Conservation (phyloP, 306 rosid genomes). For the Vigna unguiculata region DNA sequence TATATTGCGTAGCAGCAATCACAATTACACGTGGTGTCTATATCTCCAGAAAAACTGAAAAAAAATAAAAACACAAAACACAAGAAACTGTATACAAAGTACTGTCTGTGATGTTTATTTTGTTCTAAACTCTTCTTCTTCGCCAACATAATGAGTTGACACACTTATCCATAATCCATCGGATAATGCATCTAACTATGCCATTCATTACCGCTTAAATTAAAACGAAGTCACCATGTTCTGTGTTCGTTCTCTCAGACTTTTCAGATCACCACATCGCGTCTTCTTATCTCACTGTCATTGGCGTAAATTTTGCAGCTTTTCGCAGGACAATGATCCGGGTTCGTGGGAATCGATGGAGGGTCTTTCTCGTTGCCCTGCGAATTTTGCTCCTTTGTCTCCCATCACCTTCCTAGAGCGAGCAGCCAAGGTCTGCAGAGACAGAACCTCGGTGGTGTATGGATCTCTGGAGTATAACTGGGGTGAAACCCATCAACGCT, state of each 20-base stretch:
- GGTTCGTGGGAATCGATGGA: constrained; percentile 69
- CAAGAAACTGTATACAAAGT: no score
- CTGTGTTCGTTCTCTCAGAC: constrained; percentile 31
- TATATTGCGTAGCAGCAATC: no score
- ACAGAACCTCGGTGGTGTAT: constrained; percentile 68
- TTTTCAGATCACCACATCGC: constrained; percentile 9
- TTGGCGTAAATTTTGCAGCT: constrained; percentile 28
- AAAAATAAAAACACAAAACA: no score
- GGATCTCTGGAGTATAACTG: constrained; percentile 64
- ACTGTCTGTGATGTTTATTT: no score
- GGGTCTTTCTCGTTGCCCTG: constrained; percentile 70
- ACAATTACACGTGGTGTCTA: no score
- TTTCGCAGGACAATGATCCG: constrained; percentile 32
- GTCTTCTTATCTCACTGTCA: neutral
- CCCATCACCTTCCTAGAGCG: constrained; percentile 80
- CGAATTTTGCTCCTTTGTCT: constrained; percentile 73
- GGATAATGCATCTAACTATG: no score
- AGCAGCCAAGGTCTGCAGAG: constrained; percentile 68
- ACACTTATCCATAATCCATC: no score
- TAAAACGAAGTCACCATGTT: constrained; percentile 13
- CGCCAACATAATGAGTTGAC: no score
- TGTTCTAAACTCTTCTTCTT: no score
- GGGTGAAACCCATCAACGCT: constrained; percentile 74
- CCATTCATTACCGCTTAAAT: no score
- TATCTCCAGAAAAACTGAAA: no score